A percentile compares a stretch with the other conserved stretches of the same genome.
phyloP scores from a whole-genome alignment of 2,329 filamentous ascomycete species.

The Hypoxylon sp. region DNA sequence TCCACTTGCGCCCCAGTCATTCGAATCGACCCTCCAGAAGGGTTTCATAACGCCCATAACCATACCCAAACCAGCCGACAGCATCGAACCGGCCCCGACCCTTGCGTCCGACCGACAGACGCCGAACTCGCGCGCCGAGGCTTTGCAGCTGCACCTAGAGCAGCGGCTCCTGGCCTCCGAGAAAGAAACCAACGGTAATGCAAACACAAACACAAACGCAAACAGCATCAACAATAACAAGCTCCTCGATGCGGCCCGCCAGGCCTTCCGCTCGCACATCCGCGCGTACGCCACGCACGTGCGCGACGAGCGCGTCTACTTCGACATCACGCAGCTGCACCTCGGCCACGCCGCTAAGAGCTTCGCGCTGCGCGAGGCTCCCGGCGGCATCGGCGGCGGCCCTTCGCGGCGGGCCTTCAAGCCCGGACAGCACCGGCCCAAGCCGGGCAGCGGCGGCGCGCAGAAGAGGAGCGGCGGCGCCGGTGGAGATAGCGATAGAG shows the following conservation, averaged over 20 bases:
- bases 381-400: constrained; percentile 79
- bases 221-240: constrained; percentile 49
- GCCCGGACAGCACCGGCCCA: constrained; percentile 10
- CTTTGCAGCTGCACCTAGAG: constrained; percentile 69
- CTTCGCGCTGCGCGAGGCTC: constrained; percentile 89
- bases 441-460: constrained; percentile 47
- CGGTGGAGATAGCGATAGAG: constrained; percentile 50
- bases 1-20: constrained; percentile 62
- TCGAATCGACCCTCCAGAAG: constrained; percentile 70
- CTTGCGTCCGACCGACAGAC: constrained; percentile 56
- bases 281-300: constrained; percentile 95
- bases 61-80: constrained; percentile 67
- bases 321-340: constrained; percentile 92
- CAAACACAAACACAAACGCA: neutral
- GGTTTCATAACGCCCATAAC: constrained; percentile 72
- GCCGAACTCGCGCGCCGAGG: constrained; percentile 64
- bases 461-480: constrained; percentile 54
- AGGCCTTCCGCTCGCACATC: constrained; percentile 91
- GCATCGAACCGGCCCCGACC: constrained; percentile 67
- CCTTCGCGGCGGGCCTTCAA: constrained; percentile 59
- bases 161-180: constrained; percentile 64
- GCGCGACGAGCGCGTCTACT: constrained; percentile 83
- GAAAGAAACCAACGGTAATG: constrained; percentile 31
- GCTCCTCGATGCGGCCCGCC: constrained; percentile 82
- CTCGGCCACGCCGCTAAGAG: constrained; percentile 94